Conservation (phyloP, 1,284 basidiomycete species). For the Retiboletus fuscus region DNA sequence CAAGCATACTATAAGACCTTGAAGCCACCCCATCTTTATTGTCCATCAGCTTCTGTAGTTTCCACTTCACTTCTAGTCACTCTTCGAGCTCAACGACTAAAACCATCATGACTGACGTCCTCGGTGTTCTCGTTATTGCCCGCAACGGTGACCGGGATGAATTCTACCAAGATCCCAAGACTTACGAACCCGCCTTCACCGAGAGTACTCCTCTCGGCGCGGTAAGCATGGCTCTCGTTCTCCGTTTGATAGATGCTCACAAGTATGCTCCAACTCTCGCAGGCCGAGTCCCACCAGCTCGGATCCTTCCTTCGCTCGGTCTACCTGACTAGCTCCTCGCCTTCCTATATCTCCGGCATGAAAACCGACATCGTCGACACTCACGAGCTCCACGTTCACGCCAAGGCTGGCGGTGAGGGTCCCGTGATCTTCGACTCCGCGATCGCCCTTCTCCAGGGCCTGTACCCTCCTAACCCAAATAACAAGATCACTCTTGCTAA, state of each 20-base stretch:
- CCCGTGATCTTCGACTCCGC: conserved; percentile 86
- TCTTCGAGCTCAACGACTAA: conserved; percentile 26
- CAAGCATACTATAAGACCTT: conserved; percentile 42
- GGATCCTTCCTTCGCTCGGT: conserved; percentile 74
- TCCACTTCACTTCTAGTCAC: conserved; percentile 35
- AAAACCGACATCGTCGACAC: conserved; percentile 75
- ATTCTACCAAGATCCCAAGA: conserved; percentile 77
- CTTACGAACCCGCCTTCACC: conserved; percentile 77
- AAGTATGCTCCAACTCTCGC: conserved; percentile 9
- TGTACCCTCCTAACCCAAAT: conserved; percentile 78
- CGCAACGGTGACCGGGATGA: conserved; percentile 86
- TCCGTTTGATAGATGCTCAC: conserved; percentile 13
- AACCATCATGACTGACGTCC: conserved; percentile 69
- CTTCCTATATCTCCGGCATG: conserved; percentile 77
- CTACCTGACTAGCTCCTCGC: conserved; percentile 74
- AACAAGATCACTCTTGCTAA: conserved; percentile 84
- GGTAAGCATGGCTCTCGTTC: conserved; percentile 54
- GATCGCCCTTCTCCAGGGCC: conserved; percentile 80
- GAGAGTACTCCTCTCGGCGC: conserved; percentile 88
- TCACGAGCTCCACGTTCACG: conserved; percentile 76
- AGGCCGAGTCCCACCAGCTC: conserved; percentile 80
- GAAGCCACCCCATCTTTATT: conserved; percentile 20
- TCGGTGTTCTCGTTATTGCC: conserved; percentile 84
- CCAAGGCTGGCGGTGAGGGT: conserved; percentile 87
- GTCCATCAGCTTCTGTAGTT: conserved; percentile 34